A percentile compares a stretch with the other conserved stretches of the same genome.
phyloP scores from a whole-genome alignment of 2,329 filamentous ascomycete species.

The Aspergillus candidus region DNA sequence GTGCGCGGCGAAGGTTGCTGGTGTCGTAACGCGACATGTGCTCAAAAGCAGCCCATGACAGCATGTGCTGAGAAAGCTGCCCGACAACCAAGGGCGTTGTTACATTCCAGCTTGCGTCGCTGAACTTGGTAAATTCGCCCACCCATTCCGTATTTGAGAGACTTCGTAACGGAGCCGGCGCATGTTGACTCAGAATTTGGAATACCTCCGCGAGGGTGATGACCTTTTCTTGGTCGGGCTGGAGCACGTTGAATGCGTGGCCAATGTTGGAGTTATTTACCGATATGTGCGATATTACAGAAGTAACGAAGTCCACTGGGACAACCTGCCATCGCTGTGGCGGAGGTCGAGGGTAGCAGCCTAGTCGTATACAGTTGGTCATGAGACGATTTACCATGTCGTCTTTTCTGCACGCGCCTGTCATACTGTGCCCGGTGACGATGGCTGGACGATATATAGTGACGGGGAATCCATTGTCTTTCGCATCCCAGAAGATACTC shows the following conservation, averaged over 20 bases:
- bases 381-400: conserved; percentile 15
- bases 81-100: neutral
- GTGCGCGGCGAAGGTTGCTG: conserved; percentile 3
- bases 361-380: conserved; percentile 8
- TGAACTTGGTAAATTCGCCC: neutral
- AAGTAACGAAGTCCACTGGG: conserved; percentile 13
- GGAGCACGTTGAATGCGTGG: conserved; percentile 15
- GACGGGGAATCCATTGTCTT: conserved; percentile 13
- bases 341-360: conserved; percentile 10
- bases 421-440: conserved; percentile 13
- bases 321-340: conserved; percentile 9
- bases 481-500: conserved; percentile 13
- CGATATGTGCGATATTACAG: conserved; percentile 11
- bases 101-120: neutral
- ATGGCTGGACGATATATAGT: conserved; percentile 15
- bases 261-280: conserved; percentile 4
- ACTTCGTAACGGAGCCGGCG: neutral
- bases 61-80: neutral
- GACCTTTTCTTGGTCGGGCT: conserved; percentile 4
- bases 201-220: neutral
- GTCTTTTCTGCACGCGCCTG: conserved; percentile 11
- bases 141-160: conserved; percentile 2
- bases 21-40: conserved; percentile 3
- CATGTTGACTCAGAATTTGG: neutral
- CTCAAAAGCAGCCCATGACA: conserved; percentile 5